phyloP scores from a whole-genome alignment of 352 stramenopile genomes.

The Phytopythium aichiense region DNA sequence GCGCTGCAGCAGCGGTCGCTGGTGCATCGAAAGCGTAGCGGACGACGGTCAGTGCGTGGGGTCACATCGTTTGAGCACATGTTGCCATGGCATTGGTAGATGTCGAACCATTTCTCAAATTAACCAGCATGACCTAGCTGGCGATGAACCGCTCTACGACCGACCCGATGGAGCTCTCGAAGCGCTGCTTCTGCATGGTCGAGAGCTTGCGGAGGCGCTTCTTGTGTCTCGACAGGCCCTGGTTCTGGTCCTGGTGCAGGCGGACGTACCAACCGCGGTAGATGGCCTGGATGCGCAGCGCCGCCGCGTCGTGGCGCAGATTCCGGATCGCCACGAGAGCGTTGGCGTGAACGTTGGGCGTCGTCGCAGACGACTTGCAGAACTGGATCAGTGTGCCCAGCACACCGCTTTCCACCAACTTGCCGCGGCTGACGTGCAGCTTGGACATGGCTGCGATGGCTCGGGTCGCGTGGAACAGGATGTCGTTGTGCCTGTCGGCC shows the following conservation, averaged over 20 bases:
- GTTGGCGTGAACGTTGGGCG: constrained; percentile 30
- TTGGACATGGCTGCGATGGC: constrained; percentile 59
- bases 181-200: constrained; percentile 23
- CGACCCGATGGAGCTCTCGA: constrained; percentile 15
- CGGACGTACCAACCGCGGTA: constrained; percentile 63
- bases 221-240: constrained; percentile 12
- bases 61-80: background rate
- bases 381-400: constrained; percentile 54
- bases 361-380: constrained; percentile 37
- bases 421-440: constrained; percentile 49
- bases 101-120: background rate
- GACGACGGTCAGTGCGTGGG: too few relatives aligned
- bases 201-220: constrained; percentile 25
- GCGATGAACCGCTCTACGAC: constrained; percentile 27
- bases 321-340: constrained; percentile 51
- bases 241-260: constrained; percentile 13
- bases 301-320: constrained; percentile 65
- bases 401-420: constrained; percentile 58
- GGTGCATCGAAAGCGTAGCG: too few relatives aligned
- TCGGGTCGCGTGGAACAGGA: constrained; percentile 52
- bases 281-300: constrained; percentile 67
- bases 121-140: background rate
- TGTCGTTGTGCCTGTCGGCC: constrained; percentile 37
- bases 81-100: background rate
- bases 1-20: too few relatives aligned